Base-by-base conservation (phyloP, 2,329 filamentous ascomycete genomes). In the Coniochaeta prunicola region DNA sequence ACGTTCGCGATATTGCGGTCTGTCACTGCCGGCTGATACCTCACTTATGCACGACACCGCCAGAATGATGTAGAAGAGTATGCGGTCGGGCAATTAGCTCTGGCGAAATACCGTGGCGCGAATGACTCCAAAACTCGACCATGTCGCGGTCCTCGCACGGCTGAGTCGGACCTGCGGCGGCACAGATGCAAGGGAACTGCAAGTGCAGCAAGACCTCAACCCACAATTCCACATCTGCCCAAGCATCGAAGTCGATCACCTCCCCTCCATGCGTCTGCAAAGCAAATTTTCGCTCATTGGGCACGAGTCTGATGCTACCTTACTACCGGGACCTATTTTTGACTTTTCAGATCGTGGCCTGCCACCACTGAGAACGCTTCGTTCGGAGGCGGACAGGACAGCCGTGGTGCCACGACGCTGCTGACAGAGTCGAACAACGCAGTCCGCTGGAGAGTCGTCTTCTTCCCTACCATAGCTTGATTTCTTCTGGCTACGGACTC, bases 201-300 rank as follows among this genome's bases (percentile, higher is more conserved):
- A 50, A 50, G 45, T 50, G 45, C 45, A 50, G 45, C 12, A 28
- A 8, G 13, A 3, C 13, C 45, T 50, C 42, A 5, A 10, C 5
- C 24, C 24, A 26, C n/a, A n/a, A n/a, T n/a, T n/a, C n/a, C n/a
- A n/a, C n/a, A 12, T 21, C 45, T 12, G 24, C 30, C 45, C 45
- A 50, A 26, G 24, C 42, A 17, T 30, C 45, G 24, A 61, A 65
- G 65, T 59, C 61, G 62, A 45, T 61, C 59, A 34, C 53, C 56
- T 61, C 64, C 61, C 58, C 64, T 65, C 63, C 65, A 57, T 60
- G 61, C 59, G 59, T 62, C 57, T 66, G 66, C 67, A 50, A n/a
- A n/a, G 45, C 24, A 67, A 64, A 54, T 56, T 34, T 60, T 21
- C 55, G 62, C 67, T 70, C 65, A 73, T 74, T 73, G 70, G 71